Evolutionary conservation across 164 flowering plant genomes (phyloP), one percentile per base, ranked within the genome.

Genomic region (Buxus sempervirens): DNA sequence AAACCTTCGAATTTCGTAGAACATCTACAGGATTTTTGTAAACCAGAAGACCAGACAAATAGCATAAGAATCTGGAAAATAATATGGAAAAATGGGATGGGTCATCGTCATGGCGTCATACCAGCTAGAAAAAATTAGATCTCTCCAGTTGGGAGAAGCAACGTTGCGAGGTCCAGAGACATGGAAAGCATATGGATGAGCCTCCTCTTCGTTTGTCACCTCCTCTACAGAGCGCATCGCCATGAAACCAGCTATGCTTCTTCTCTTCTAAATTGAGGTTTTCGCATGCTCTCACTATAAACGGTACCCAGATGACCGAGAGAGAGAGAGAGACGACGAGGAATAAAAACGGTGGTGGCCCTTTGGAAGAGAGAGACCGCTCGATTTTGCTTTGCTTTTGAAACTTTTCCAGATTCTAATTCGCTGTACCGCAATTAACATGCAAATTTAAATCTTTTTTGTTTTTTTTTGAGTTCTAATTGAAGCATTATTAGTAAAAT

Each of bases 51-150:
- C 53, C 65, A 38, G 0, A 62, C 10, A 66, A 54, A 62, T 26
- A 42, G 51, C 16, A 0, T 45, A 45, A 45, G 51, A 45, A 45
- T 45, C 51, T 45, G 51, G 51, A 45, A 45, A 15, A 15, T 1
- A 45, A 24, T 0, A 24, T 1, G 59, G 14, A 14, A 21, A n/a
- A 56, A 12, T 21, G 4, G 22, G 60, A 57, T 55, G 58, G 58
- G 25, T 22, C 26, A 16, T 22, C 26, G 14, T 14, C n/a, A 45
- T 3, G 18, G 5, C 12, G 45, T 59, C 24, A 23, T 41, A 67
- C 73, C 73, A 70, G 61, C 73, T 70, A 63, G 73, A 70, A 23
- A 21, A 63, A 67, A 70, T 21, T 56, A 70, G 26, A n/a, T 71
- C 74, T 49, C 64, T 64, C 74, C 69, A 65, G 21, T 48, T 71